A percentile compares a stretch with the other conserved stretches of the same genome.
Evolutionary conservation across 2,329 filamentous ascomycete species (phyloP).

Genomic region (Penicillium sp.): DNA sequence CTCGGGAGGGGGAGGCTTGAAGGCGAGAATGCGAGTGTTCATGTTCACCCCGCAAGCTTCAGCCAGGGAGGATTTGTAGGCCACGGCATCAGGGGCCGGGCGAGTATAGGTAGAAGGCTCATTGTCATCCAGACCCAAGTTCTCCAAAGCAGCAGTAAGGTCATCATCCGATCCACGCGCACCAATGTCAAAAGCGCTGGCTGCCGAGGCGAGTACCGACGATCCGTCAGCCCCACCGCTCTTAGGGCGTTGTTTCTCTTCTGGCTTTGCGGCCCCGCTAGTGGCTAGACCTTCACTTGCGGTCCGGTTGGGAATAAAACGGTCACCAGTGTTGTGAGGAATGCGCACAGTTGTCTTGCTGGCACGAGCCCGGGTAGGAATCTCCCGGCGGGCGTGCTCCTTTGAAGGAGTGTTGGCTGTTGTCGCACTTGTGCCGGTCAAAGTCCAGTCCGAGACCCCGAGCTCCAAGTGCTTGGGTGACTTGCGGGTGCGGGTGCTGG

Average conservation of each 20-base stretch:
- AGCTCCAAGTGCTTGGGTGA: conserved; percentile 86
- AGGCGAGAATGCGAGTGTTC: conserved; percentile 92
- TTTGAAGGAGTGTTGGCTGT: conserved; percentile 57
- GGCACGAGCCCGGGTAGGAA: conserved; percentile 46
- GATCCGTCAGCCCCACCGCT: conserved; percentile 69
- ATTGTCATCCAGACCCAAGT: conserved; percentile 72
- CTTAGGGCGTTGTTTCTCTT: conserved; percentile 73
- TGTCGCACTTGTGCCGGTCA: conserved; percentile 74
- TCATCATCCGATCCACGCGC: conserved; percentile 66
- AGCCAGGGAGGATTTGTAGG: conserved; percentile 88
- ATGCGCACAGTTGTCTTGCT: conserved; percentile 72
- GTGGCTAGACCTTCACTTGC: conserved; percentile 87
- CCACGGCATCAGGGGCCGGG: conserved; percentile 79
- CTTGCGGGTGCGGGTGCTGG: conserved; percentile 51
- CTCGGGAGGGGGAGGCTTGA: conserved; percentile 97
- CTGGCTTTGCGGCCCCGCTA: conserved; percentile 77
- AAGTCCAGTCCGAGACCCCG: conserved; percentile 85
- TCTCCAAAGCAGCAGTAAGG: conserved; percentile 73
- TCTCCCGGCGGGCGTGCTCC: conserved; percentile 57
- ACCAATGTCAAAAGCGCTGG: conserved; percentile 63
- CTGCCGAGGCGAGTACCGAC: conserved; percentile 70
- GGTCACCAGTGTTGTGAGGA: conserved; percentile 71
- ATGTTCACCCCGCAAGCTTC: conserved; percentile 88
- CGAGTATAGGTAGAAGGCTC: conserved; percentile 66
- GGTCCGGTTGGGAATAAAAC: conserved; percentile 91